Percentiles rank a stretch among this genome's conserved stretches.
Evolutionary conservation across 2,329 filamentous ascomycete genomes (phyloP).

Genomic region (Arthroderma sp.): DNA sequence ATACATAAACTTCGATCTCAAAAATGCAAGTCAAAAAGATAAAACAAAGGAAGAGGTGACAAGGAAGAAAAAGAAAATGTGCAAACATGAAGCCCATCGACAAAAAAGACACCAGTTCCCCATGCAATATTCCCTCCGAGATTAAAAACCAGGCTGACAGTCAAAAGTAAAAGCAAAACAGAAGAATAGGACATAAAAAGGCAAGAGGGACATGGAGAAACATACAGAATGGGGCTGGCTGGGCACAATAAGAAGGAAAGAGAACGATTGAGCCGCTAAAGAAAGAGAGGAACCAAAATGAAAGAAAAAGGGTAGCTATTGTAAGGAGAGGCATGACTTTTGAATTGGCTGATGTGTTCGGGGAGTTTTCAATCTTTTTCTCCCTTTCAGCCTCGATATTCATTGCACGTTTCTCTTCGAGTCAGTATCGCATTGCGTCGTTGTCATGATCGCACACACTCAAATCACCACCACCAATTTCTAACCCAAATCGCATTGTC

Average conservation of each 20-base stretch:
- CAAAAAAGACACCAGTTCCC: too few relatives aligned
- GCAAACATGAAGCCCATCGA: too few relatives aligned
- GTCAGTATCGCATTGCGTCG: too few relatives aligned
- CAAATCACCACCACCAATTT: too few relatives aligned
- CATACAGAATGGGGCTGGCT: not conserved
- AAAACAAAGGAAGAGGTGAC: too few relatives aligned
- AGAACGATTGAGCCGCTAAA: not conserved
- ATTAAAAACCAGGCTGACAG: not conserved
- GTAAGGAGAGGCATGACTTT: constrained; percentile 1
- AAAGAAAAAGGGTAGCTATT: constrained; percentile 1
- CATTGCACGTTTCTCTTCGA: too few relatives aligned
- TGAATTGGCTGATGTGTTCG: not conserved
- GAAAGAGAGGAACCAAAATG: not conserved
- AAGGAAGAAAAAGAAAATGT: too few relatives aligned
- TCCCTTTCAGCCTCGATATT: not conserved
- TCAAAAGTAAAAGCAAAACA: constrained; percentile 1
- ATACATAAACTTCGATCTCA: too few relatives aligned
- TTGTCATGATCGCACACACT: too few relatives aligned
- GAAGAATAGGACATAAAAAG: constrained; percentile 6
- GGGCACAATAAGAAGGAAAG: constrained; percentile 2
- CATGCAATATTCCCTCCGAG: not conserved
- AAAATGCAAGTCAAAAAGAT: too few relatives aligned
- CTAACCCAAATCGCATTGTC: too few relatives aligned
- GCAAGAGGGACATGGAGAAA: not conserved
- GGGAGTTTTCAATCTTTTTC: not conserved